phyloP scores from a whole-genome alignment of 2,329 filamentous ascomycete species.

The Epichloe festucae region DNA sequence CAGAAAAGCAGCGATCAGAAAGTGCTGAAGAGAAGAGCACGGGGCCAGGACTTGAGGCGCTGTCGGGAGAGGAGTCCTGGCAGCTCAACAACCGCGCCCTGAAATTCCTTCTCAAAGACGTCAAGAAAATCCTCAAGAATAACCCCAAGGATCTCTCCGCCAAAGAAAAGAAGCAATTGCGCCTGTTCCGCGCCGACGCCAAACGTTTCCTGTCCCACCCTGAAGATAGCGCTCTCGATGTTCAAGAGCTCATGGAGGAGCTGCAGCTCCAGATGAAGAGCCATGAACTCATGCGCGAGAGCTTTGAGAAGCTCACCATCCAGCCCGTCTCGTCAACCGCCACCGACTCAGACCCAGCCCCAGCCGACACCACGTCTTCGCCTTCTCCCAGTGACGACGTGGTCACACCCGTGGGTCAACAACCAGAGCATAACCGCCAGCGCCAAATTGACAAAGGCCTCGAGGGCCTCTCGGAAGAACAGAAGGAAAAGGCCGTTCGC shows the following conservation, averaged over 20 bases:
- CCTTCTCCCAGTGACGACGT: background rate
- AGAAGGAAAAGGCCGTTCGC: constrained; percentile 19
- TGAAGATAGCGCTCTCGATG: constrained; percentile 17
- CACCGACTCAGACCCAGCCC: constrained; percentile 8
- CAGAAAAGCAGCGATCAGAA: background rate
- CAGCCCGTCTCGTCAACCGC: constrained; percentile 5
- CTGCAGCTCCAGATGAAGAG: constrained; percentile 21
- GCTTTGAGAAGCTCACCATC: constrained; percentile 18
- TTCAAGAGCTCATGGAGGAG: constrained; percentile 18
- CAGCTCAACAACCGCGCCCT: constrained; percentile 14
- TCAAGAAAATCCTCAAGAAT: constrained; percentile 23
- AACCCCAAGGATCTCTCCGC: constrained; percentile 43
- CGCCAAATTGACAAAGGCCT: constrained; percentile 22
- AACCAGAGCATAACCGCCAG: constrained; percentile 16
- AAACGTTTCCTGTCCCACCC: constrained; percentile 42
- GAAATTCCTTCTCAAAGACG: constrained; percentile 18
- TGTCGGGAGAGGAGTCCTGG: constrained; percentile 14
- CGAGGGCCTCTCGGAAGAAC: constrained; percentile 19
- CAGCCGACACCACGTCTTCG: background rate
- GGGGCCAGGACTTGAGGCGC: constrained; percentile 3
- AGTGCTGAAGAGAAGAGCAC: background rate
- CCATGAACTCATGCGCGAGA: constrained; percentile 18
- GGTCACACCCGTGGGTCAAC: background rate
- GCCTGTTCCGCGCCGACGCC: constrained; percentile 55
- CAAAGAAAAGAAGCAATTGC: constrained; percentile 63